Base-by-base conservation (phyloP, 1,139 yeast species). In the Pichia sp. region DNA sequence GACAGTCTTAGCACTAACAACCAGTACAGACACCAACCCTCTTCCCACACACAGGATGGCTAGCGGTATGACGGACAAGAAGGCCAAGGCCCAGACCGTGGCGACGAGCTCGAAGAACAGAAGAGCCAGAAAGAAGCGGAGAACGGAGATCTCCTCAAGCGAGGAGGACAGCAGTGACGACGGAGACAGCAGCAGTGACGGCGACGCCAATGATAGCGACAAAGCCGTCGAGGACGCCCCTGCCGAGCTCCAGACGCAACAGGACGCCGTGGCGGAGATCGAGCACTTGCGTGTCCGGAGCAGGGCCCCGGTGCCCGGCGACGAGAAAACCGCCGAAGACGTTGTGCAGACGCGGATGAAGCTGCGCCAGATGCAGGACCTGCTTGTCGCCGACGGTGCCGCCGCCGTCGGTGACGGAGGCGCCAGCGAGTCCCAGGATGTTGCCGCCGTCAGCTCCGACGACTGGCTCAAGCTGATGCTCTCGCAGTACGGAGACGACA, bases 51-150 rank as follows among this genome's bases (percentile, higher is more conserved):
- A 8, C 40, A 45, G 6, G 23, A 34, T 34, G 41, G 36, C 31
- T 23, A n/a, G 30, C 3, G 45, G 13, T 11, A 13, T 40, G 16
- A n/a, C 29, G 19, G 44, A 10, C 15, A 48, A 36, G 10, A n/a
- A n/a, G n/a, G n/a, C n/a, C n/a, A 47, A 38, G 41, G 13, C n/a
- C 26, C n/a, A 31, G 40, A 7, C 7, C 40, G 15, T 4, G n/a
- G 30, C n/a, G 7, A 10, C 23, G n/a, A 30, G 38, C 15, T 29
- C 51, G 16, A 49, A 34, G 19, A 62, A 56, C 57, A 72, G 77
- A 59, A 72, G 79, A 66, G 79, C 87, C 61, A 75, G 85, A 67
- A 85, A 85, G 78, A 85, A 84, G 81, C 84, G 90, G 81, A 85
- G 92, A 82, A 85, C 92, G 0, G 88, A 84, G 54, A 84, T 65